These are phyloP conservation scores for Fomitopsis palustris DNA, from an alignment of 1,284 basidiomycete genomes.

Conservation along the genomic window DNA sequence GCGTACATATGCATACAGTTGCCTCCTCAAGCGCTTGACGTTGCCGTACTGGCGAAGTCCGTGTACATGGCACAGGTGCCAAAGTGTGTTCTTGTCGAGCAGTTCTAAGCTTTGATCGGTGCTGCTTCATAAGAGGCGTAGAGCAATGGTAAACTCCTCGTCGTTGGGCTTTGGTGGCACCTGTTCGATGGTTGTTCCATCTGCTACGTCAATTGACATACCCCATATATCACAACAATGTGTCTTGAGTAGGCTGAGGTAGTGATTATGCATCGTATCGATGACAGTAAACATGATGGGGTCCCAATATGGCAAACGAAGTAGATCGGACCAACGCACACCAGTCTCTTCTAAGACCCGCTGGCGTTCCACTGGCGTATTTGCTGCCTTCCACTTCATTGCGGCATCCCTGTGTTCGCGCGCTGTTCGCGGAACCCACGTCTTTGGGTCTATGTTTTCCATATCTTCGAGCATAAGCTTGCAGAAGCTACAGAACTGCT, in stretches of 20 bases:
- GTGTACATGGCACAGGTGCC: too few relatives aligned
- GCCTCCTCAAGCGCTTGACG: too few relatives aligned
- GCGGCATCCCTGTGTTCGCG: slow-evolving; percentile 16
- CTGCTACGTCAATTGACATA: not conserved
- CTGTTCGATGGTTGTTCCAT: too few relatives aligned
- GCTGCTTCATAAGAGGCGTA: too few relatives aligned
- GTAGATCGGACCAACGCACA: slow-evolving; percentile 27
- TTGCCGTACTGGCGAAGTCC: too few relatives aligned
- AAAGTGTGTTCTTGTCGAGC: too few relatives aligned
- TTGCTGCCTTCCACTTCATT: slow-evolving; percentile 21
- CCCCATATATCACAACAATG: slow-evolving; percentile 24
- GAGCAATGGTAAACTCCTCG: too few relatives aligned
- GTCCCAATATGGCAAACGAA: slow-evolving; percentile 33
- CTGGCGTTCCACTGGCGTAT: slow-evolving; percentile 11
- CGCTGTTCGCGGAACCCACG: slow-evolving; percentile 10
- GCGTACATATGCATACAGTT: too few relatives aligned
- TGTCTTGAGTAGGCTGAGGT: slow-evolving; percentile 21
- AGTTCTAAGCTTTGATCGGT: too few relatives aligned
- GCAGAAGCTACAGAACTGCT: slow-evolving; percentile 18
- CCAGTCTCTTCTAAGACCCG: slow-evolving; percentile 21
- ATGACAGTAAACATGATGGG: slow-evolving; percentile 23
- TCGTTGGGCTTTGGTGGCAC: too few relatives aligned
- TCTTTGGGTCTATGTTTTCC: slow-evolving; percentile 11
- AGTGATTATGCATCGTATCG: slow-evolving; percentile 31
- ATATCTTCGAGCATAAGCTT: slow-evolving; percentile 1